phyloP scores from a whole-genome alignment of 2,329 filamentous ascomycete species.

The Geosmithia putterillii region DNA sequence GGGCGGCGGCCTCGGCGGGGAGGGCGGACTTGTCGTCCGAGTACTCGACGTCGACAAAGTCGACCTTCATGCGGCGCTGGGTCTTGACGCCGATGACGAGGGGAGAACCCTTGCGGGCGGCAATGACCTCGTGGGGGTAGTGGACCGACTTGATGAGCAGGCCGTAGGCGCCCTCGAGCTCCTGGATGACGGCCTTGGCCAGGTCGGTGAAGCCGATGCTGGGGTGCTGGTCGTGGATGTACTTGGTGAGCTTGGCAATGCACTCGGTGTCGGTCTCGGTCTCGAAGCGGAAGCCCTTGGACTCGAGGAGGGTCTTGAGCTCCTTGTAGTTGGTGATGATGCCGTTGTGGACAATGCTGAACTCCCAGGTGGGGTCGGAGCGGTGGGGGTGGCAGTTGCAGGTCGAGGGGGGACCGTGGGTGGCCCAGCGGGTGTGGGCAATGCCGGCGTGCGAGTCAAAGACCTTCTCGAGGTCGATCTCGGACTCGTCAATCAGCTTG shows the following conservation, averaged over 20 bases:
- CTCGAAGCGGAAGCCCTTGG: conserved; percentile 97
- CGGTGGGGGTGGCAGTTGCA: conserved; percentile 97
- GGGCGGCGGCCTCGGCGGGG: conserved; percentile 84
- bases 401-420: conserved; percentile 87
- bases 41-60: conserved; percentile 98
- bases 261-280: conserved; percentile 99
- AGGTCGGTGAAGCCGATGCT: conserved; percentile 92
- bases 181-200: conserved; percentile 94
- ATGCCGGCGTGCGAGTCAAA: conserved; percentile 98
- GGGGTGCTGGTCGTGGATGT: conserved; percentile 90
- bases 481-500: conserved; percentile 74
- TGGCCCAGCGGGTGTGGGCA: conserved; percentile 98
- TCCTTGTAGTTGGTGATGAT: conserved; percentile 99
- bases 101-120: conserved; percentile 94
- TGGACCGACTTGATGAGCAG: conserved; percentile 96
- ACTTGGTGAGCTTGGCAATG: conserved; percentile 98
- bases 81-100: conserved; percentile 96
- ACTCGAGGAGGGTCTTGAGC: conserved; percentile 80
- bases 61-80: conserved; percentile 98
- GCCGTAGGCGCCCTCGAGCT: conserved; percentile 95
- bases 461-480: conserved; percentile 78
- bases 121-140: conserved; percentile 96
- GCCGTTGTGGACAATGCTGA: conserved; percentile 95
- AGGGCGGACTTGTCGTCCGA: conserved; percentile 74
- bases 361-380: conserved; percentile 92